A percentile compares a stretch with the other conserved stretches of the same genome.
Conservation (phyloP, 208 protist species). For the Crithidia acanthocephali region DNA sequence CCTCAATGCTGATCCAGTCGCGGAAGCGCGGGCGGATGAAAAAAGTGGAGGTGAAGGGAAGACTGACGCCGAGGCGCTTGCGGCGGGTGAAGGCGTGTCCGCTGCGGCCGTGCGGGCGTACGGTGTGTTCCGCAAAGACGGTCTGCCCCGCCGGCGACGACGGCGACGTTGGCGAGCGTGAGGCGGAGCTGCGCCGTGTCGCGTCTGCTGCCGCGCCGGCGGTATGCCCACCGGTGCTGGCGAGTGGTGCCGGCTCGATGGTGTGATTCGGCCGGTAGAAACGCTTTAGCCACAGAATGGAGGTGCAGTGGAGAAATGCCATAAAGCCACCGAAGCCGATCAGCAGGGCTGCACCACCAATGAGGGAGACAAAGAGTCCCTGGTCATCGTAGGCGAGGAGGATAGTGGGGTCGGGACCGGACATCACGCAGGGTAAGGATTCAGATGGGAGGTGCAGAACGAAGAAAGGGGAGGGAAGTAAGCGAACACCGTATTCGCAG, state of each 20-base stretch:
- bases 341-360: slow-evolving; percentile 41
- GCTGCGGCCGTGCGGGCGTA: slow-evolving; percentile 15
- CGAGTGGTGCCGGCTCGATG: slow-evolving; percentile 32
- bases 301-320: slow-evolving; percentile 44
- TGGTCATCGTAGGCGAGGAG: slow-evolving; percentile 74
- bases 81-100: slow-evolving; percentile 33
- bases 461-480: too few relatives aligned
- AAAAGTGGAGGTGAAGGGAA: slow-evolving; percentile 66
- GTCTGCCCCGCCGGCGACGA: slow-evolving; percentile 5
- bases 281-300: slow-evolving; percentile 71
- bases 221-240: not conserved
- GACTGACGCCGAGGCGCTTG: slow-evolving; percentile 55
- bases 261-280: slow-evolving; percentile 86
- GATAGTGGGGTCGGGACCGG: not conserved
- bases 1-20: slow-evolving; percentile 74
- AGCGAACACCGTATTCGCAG: too few relatives aligned
- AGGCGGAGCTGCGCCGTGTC: not conserved
- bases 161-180: not conserved
- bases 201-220: not conserved
- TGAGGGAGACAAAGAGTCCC: slow-evolving; percentile 68
- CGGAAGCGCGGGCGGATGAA: slow-evolving; percentile 46
- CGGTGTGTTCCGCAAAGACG: slow-evolving; percentile 25
- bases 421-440: not conserved
- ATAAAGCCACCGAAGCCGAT: slow-evolving; percentile 40
- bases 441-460: slow-evolving; percentile 7